Evolutionary conservation across 768 basidiomycete genomes (phyloP).

Genomic region (Mrakia hoshinonis): DNA sequence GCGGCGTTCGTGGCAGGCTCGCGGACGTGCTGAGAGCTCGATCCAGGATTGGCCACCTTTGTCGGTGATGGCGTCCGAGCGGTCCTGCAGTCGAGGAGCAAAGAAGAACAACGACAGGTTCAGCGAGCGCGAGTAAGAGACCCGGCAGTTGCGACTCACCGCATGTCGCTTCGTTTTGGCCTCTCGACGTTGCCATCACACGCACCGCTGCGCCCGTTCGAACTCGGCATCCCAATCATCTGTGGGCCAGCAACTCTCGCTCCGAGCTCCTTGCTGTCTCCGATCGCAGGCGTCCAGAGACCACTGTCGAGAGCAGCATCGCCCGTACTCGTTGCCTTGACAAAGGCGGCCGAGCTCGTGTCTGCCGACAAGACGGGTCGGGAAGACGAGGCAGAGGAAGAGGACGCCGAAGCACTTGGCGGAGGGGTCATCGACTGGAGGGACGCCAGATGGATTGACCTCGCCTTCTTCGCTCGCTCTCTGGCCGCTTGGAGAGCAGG

Average conservation of each 20-base stretch:
- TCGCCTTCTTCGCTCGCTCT: slow-evolving; percentile 19
- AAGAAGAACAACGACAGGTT: not conserved
- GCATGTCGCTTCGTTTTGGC: slow-evolving; percentile 15
- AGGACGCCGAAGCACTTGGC: not conserved
- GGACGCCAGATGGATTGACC: slow-evolving; percentile 6
- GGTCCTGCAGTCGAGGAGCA: slow-evolving; percentile 4
- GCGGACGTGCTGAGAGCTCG: not conserved
- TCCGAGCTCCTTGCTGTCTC: slow-evolving; percentile 54
- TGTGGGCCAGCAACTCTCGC: slow-evolving; percentile 58
- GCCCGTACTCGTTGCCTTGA: slow-evolving; percentile 5
- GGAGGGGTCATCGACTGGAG: not conserved
- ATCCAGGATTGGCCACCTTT: not conserved
- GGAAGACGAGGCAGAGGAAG: not conserved
- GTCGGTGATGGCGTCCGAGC: slow-evolving; percentile 10
- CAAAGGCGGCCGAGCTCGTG: slow-evolving; percentile 2
- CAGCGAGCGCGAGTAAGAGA: not conserved
- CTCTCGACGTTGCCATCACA: not conserved
- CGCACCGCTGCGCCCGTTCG: not conserved
- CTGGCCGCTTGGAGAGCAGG: slow-evolving; percentile 16
- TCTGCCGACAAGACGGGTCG: not conserved
- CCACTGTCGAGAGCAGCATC: slow-evolving; percentile 5
- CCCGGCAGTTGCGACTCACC: not conserved
- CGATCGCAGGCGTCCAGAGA: slow-evolving; percentile 52
- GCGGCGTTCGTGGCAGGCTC: not conserved
- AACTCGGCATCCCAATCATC: slow-evolving; percentile 34